Base-by-base conservation (phyloP, 495 filamentous ascomycete genomes). In the Massariosphaeria phaeospora region DNA sequence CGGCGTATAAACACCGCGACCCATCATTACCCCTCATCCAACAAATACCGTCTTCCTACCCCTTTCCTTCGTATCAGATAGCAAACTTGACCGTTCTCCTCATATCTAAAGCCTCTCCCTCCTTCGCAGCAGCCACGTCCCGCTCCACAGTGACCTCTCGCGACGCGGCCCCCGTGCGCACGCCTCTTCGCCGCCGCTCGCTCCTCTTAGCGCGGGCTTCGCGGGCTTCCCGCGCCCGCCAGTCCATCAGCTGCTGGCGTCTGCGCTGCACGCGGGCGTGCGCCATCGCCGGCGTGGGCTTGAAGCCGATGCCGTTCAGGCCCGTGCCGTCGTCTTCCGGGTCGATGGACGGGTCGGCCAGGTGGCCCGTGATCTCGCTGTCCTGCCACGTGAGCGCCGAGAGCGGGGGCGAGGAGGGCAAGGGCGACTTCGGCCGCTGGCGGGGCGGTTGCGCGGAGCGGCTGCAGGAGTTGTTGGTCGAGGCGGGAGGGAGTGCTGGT, bases 301-400 rank as follows among this genome's bases (percentile, higher is more conserved):
- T 84, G 70, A 95, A 96, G 1, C 91, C 91, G 63, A 97, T 85
- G 12, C 91, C 91, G 68, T 94, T 72, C 44, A 75, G 64, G 13
- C 75, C 72, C 3, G 63, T 65, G 12, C 72, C 72, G 47, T 75
- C 69, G 36, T 75, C 75, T 20, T 75, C 74, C 0, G 67, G 61
- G 26, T 66, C 57, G 12, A 27, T 48, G 15, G 61, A 48, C 15
- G 61, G 61, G 25, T 63, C 55, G 15, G 45, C 52, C 33, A 53
- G 52, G 65, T 93, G 85, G 15, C 89, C 82, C 0, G 89, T 94
- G 55, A 94, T 91, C 61, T 95, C 89, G 48, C 83, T 75, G 56
- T 89, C 85, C 62, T 82, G 84, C 89, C 88, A 93, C 29, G 86
- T 89, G 54, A 90, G 75, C 20, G 82, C 73, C 31, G 50, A 36